Percentiles rank a stretch among this genome's conserved stretches.
phyloP scores from a whole-genome alignment of 2,329 filamentous ascomycete species.

The Chaetomium sp. region DNA sequence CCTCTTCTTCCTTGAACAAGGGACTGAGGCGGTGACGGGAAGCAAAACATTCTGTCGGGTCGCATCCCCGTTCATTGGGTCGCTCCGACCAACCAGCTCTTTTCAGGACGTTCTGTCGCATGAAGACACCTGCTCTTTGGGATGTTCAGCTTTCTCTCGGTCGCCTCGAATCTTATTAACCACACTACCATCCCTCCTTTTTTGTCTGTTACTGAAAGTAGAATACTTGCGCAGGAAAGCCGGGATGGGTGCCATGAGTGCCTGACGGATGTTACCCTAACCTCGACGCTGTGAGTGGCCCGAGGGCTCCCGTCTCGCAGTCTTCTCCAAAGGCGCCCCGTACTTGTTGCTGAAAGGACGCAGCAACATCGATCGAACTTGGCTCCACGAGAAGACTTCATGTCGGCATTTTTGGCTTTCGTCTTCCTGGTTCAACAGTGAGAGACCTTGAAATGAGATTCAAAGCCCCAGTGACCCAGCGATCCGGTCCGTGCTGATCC shows the following conservation, averaged over 20 bases:
- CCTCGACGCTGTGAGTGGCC: too few species aligned
- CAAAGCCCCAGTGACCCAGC: slow-evolving; percentile 11
- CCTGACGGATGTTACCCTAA: too few species aligned
- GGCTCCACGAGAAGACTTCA: not conserved
- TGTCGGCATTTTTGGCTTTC: not conserved
- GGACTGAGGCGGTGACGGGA: slow-evolving; percentile 5
- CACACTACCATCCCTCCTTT: too few species aligned
- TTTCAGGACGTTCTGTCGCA: not conserved
- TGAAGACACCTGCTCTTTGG: not conserved
- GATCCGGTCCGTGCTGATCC: slow-evolving; percentile 23
- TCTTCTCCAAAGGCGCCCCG: too few species aligned
- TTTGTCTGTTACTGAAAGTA: too few species aligned
- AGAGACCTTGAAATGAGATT: not conserved
- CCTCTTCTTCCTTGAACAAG: not conserved
- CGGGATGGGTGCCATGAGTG: too few species aligned
- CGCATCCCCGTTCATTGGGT: slow-evolving; percentile 3
- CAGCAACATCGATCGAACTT: too few species aligned
- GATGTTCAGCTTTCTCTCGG: not conserved
- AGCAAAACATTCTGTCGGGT: slow-evolving; percentile 11
- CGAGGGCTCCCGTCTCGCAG: too few species aligned
- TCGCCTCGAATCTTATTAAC: too few species aligned
- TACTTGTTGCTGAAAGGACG: too few species aligned
- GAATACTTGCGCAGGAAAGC: too few species aligned
- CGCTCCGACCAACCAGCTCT: slow-evolving; percentile 7
- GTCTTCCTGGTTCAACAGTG: not conserved